A percentile compares a stretch with the other conserved stretches of the same genome.
phyloP scores from a whole-genome alignment of 2,329 filamentous ascomycete genomes.

The Rutstroemia sp. region DNA sequence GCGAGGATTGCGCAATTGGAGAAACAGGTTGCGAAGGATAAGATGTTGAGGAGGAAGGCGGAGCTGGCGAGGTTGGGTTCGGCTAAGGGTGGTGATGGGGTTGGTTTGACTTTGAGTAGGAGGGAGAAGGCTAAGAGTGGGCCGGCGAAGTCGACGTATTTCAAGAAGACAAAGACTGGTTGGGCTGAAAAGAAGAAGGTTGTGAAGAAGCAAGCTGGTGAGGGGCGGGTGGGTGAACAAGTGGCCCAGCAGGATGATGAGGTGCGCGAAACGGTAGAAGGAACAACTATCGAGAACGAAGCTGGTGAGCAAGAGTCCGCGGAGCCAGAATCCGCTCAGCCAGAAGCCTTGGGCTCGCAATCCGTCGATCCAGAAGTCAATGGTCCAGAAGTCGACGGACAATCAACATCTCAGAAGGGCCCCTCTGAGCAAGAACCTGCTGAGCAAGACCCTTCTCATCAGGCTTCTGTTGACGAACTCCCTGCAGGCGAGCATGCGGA shows the following conservation, averaged over 20 bases:
- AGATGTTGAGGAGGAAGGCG: background rate
- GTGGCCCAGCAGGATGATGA: too few species aligned
- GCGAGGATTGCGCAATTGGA: background rate
- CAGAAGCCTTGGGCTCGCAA: too few species aligned
- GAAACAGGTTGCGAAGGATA: background rate
- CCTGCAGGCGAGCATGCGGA: too few species aligned
- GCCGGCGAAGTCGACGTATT: constrained; percentile 2
- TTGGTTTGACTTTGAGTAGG: background rate
- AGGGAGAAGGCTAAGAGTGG: background rate
- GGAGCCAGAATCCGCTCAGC: background rate
- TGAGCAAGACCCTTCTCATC: background rate
- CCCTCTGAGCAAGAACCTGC: background rate
- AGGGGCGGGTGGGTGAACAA: background rate
- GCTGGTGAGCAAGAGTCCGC: background rate
- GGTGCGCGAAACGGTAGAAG: background rate
- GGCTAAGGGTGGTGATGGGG: background rate
- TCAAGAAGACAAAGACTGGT: background rate
- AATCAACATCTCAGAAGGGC: too few species aligned
- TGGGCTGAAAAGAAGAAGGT: background rate
- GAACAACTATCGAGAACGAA: background rate
- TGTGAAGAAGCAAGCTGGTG: background rate
- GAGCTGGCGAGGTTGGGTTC: background rate
- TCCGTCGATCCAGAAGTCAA: too few species aligned
- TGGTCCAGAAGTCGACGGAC: too few species aligned
- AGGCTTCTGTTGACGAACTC: too few species aligned